Evolutionary conservation across 164 flowering plant species (phyloP).

Genomic region (Kingdonia uniflora): DNA sequence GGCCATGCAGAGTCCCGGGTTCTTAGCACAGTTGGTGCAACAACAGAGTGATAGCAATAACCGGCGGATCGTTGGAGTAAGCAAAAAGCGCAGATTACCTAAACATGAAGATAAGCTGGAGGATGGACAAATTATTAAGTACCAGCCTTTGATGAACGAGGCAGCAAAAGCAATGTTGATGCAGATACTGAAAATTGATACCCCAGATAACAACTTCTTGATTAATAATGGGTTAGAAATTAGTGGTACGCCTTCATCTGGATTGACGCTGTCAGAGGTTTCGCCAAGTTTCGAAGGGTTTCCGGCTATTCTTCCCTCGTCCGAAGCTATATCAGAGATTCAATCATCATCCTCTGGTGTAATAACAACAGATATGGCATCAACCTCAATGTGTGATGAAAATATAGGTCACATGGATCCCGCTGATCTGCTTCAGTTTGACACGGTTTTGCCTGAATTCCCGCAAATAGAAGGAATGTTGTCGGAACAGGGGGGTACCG

Average conservation of each 20-base stretch:
- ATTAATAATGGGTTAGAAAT: conserved; percentile 29
- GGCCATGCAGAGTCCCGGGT: conserved; percentile 89
- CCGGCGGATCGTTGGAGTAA: conserved; percentile 48
- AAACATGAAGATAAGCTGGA: conserved; percentile 45
- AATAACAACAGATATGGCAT: conserved; percentile 21
- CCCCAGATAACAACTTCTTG: conserved; percentile 31
- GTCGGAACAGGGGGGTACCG: conserved; percentile 24
- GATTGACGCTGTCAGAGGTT: conserved; percentile 57
- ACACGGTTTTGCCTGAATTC: conserved; percentile 36
- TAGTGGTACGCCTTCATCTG: conserved; percentile 38
- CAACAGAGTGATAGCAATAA: conserved; percentile 67
- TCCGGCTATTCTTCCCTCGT: conserved; percentile 15
- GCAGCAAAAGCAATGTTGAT: conserved; percentile 71
- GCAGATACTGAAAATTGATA: conserved; percentile 46
- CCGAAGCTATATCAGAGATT: conserved; percentile 27
- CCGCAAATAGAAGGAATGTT: conserved; percentile 31
- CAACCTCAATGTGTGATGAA: conserved; percentile 24
- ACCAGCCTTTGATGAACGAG: conserved; percentile 66
- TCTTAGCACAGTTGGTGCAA: conserved; percentile 82
- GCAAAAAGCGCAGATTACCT: conserved; percentile 73
- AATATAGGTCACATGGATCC: conserved; percentile 17
- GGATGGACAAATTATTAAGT: conserved; percentile 72
- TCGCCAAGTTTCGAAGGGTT: conserved; percentile 29
- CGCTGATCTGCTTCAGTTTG: conserved; percentile 14
- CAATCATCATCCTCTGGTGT: conserved; percentile 22